These are phyloP conservation scores for Zelonia costaricensis DNA, from an alignment of 208 protist genomes.

Conservation along the genomic window DNA sequence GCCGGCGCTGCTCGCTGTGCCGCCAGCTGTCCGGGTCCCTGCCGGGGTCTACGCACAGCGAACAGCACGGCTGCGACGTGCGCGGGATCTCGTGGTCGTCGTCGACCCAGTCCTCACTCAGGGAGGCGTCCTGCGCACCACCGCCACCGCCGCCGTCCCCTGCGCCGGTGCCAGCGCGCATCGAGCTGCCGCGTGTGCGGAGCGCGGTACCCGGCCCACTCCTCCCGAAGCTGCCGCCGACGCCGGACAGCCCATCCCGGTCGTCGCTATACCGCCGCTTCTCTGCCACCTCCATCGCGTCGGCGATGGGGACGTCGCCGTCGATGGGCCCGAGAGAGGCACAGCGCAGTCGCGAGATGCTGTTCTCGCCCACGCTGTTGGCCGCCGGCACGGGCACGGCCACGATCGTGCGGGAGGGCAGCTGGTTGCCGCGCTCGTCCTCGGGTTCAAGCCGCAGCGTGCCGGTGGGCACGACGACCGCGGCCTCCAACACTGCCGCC, in stretches of 20 bases:
- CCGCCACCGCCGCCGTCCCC: neutral
- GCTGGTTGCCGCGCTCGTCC: conserved; percentile 1
- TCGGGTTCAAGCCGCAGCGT: too few relatives aligned
- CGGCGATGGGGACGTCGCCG: neutral
- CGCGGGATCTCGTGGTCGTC: conserved; percentile 1
- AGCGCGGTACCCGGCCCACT: neutral
- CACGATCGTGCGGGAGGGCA: neutral
- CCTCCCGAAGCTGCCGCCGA: neutral
- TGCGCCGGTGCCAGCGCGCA: neutral
- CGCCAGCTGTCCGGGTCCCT: conserved; percentile 53
- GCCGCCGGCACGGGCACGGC: neutral
- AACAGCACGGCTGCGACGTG: conserved; percentile 17
- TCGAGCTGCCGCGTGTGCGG: neutral
- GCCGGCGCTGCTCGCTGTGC: conserved; percentile 38
- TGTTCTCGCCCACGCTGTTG: neutral
- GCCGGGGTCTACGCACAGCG: conserved; percentile 51
- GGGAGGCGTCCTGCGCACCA: conserved; percentile 1
- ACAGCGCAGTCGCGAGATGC: neutral
- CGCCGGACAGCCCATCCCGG: neutral
- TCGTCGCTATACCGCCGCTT: conserved; percentile 6
- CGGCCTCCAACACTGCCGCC: too few relatives aligned
- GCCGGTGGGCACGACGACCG: too few relatives aligned
- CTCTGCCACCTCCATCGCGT: conserved; percentile 4
- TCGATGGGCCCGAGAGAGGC: neutral
- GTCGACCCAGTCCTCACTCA: conserved; percentile 19